A percentile compares a stretch with the other conserved stretches of the same genome.
Conservation (phyloP, 2,329 filamentous ascomycete genomes). For the Colletotrichum sp. region DNA sequence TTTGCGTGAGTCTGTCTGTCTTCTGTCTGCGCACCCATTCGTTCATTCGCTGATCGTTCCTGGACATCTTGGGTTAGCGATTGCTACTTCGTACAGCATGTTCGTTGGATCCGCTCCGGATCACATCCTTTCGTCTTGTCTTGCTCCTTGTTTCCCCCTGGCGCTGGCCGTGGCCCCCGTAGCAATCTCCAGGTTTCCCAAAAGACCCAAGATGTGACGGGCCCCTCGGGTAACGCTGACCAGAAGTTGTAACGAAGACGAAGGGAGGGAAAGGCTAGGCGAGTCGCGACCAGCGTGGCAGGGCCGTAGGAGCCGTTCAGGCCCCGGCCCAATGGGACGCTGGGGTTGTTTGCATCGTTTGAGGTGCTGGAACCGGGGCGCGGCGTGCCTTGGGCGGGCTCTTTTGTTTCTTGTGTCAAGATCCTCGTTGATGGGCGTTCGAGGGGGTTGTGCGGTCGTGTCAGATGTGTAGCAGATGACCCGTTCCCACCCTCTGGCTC, state of each 20-base stretch:
- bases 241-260: neutral
- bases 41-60: neutral
- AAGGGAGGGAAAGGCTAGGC: slow-evolving; percentile 2
- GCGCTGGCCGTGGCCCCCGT: neutral
- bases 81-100: neutral
- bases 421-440: slow-evolving; percentile 2
- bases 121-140: neutral
- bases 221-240: neutral
- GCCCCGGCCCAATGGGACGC: neutral
- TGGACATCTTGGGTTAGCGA: neutral
- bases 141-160: neutral
- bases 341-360: slow-evolving; percentile 1
- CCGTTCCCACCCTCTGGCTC: neutral
- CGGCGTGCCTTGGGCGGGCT: neutral
- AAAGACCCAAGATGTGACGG: neutral
- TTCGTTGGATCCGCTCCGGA: neutral
- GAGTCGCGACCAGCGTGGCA: neutral
- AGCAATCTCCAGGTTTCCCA: neutral
- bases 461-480: slow-evolving; percentile 22
- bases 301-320: neutral
- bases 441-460: slow-evolving; percentile 13
- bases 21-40: neutral
- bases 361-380: neutral
- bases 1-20: neutral
- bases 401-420: slow-evolving; percentile 12